Evolutionary conservation across 2,329 filamentous ascomycete species (phyloP).

Genomic region (Aspergillus costaricaensis): DNA sequence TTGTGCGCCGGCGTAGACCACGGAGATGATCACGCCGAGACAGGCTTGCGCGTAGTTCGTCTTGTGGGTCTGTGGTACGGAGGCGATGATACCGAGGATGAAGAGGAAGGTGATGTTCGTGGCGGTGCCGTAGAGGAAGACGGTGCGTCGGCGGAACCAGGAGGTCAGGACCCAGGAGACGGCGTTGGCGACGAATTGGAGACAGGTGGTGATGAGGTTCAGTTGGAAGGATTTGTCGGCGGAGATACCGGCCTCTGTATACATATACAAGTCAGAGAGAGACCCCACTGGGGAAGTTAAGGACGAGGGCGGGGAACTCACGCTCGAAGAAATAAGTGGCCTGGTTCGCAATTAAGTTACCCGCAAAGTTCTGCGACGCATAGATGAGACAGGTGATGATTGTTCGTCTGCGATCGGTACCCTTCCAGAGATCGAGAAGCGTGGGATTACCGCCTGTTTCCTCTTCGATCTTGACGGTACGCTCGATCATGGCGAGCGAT

Average conservation of each 20-base stretch:
- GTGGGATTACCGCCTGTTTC: conserved; percentile 28
- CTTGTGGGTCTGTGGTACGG: conserved; percentile 31
- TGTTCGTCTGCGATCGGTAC: conserved; percentile 34
- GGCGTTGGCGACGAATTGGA: conserved; percentile 40
- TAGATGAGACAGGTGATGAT: conserved; percentile 37
- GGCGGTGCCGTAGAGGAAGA: conserved; percentile 42
- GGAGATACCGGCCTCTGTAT: conserved; percentile 33
- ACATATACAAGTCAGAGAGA: conserved; percentile 12
- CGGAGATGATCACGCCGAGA: conserved; percentile 44
- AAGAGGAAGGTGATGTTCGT: conserved; percentile 40
- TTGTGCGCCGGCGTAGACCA: conserved; percentile 39
- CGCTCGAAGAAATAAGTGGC: conserved; percentile 61
- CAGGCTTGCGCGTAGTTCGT: conserved; percentile 45
- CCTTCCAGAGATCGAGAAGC: conserved; percentile 36
- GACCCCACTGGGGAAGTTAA: no score
- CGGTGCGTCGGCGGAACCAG: conserved; percentile 45
- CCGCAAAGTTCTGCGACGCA: conserved; percentile 53
- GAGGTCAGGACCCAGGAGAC: conserved; percentile 39
- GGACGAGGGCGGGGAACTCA: conserved; percentile 14
- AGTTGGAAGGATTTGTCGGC: conserved; percentile 30
- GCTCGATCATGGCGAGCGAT: conserved; percentile 35
- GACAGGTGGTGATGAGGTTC: conserved; percentile 32
- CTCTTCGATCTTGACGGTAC: conserved; percentile 36
- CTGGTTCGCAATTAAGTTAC: conserved; percentile 65
- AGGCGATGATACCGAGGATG: conserved; percentile 40